Conservation (phyloP, 257 asterid species). For the Solanum sitiens region DNA sequence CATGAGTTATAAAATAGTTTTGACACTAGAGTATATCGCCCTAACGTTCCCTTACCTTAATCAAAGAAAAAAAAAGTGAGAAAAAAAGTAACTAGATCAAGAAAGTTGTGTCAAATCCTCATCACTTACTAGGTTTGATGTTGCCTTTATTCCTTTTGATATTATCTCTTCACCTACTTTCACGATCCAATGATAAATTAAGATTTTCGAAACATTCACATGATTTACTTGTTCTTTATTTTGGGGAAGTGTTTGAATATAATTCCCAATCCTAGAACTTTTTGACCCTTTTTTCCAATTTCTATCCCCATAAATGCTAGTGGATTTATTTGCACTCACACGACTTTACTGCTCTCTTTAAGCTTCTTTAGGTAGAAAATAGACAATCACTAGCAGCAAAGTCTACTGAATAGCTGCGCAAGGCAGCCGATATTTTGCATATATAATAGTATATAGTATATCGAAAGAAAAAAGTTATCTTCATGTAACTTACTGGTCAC, state of each 20-base stretch:
- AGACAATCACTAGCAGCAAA: not conserved
- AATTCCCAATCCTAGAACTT: conserved; percentile 13
- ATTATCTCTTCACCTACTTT: not conserved
- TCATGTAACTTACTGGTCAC: not conserved
- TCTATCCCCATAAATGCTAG: conserved; percentile 2
- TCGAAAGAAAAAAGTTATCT: not conserved
- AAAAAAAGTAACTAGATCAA: not conserved
- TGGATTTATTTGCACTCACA: conserved; percentile 8
- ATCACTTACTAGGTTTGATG: not conserved
- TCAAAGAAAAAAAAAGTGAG: not conserved
- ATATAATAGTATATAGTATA: not conserved
- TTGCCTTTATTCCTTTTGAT: not conserved
- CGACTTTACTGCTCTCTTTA: conserved; percentile 23
- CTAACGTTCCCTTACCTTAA: not conserved
- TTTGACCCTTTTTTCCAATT: conserved; percentile 24
- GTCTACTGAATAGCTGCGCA: not conserved
- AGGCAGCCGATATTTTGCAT: not conserved
- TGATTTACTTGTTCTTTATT: conserved; percentile 1
- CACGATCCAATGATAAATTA: not conserved
- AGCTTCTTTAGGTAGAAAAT: conserved; percentile 5
- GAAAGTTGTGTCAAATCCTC: not conserved
- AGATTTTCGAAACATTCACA: not conserved
- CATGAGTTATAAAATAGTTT: not conserved
- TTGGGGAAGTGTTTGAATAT: not conserved
- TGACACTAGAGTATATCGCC: not conserved